Base-by-base conservation (phyloP, 192 early-diverging fungal genomes). In the Coemansia pectinata region DNA sequence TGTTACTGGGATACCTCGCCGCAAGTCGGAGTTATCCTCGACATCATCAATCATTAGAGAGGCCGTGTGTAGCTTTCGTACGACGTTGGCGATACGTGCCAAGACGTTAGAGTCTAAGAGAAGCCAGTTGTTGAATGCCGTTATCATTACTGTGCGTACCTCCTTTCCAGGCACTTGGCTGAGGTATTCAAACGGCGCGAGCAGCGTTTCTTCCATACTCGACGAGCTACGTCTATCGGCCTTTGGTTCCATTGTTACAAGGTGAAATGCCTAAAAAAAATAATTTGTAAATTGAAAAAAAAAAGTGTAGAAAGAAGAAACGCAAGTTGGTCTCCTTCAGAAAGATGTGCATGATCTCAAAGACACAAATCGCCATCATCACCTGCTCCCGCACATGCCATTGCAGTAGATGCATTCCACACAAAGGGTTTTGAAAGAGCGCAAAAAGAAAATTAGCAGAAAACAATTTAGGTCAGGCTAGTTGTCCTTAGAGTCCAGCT, bases 21-120 rank as follows among this genome's bases (percentile, higher is more conserved):
- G 86, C 57, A 99, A 71, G 23, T 88, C 87, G 0, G 95, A 97
- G 62, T 89, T 91, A 69, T 99, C 98, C 76, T 99, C 93, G 11
- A 99, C 93, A 68, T 99, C 98, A 76, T 99, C 98, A 27, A 99
- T 91, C 53, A 99, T 85, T 44, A 99, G 77, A 78, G 92, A 94
- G 29, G 96, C 92, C 39, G 90, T 96, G 65, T 99, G 98, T 15
- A 99, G 89, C 93, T 96, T 98, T 69, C 94, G 93, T 15, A 97
- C 87, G 36, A 95, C 88, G 52, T 90, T 89, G 15, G 88, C 85
- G 34, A 99, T 97, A 33, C 87, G 66, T 2, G 74, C 64, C 31
- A 98, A 77, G 48, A 91, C 87, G 21, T 83, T 80, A 4, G 74
- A 38, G 19, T 93, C 91, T 0, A 98, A 89, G 14, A 89, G 74